phyloP scores from a whole-genome alignment of 495 filamentous ascomycete species.

The Rhypophila decipiens region DNA sequence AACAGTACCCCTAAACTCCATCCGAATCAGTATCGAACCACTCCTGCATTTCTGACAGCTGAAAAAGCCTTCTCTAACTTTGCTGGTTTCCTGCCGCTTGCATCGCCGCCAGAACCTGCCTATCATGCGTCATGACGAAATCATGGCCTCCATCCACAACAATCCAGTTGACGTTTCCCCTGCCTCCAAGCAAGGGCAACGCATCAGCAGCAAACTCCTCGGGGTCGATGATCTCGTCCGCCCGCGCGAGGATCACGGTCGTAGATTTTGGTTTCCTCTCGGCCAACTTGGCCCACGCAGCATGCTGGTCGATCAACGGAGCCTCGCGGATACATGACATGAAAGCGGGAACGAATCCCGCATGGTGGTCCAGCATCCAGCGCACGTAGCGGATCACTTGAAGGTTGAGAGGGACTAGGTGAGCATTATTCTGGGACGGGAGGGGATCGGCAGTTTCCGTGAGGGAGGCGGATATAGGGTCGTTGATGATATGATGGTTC shows the following conservation, averaged over 20 bases:
- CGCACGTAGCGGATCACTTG: conserved; percentile 28
- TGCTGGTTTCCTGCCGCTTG: too few species aligned
- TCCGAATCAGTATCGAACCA: too few species aligned
- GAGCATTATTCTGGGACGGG: conserved; percentile 8
- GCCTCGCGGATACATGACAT: conserved; percentile 41
- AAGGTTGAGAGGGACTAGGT: conserved; percentile 21
- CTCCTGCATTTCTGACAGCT: too few species aligned
- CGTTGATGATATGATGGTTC: conserved; percentile 5
- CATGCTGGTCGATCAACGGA: conserved; percentile 43
- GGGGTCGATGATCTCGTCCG: conserved; percentile 44
- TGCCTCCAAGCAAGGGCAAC: conserved; percentile 31
- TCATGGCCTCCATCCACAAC: conserved; percentile 44
- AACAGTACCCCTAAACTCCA: too few species aligned
- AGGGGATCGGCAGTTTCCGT: conserved; percentile 23
- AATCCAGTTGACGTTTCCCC: conserved; percentile 33
- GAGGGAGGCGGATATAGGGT: conserved; percentile 21
- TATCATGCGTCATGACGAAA: conserved; percentile 41
- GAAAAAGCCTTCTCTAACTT: too few species aligned
- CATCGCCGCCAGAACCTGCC: conserved; percentile 34
- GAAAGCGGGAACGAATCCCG: conserved; percentile 49
- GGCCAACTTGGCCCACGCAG: conserved; percentile 40
- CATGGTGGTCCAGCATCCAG: conserved; percentile 49
- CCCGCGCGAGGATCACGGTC: conserved; percentile 40
- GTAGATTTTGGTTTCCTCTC: conserved; percentile 34
- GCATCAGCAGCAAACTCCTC: conserved; percentile 30